Base-by-base conservation (phyloP, 371 early-diverging fungal species). In the Mortierella sp. region DNA sequence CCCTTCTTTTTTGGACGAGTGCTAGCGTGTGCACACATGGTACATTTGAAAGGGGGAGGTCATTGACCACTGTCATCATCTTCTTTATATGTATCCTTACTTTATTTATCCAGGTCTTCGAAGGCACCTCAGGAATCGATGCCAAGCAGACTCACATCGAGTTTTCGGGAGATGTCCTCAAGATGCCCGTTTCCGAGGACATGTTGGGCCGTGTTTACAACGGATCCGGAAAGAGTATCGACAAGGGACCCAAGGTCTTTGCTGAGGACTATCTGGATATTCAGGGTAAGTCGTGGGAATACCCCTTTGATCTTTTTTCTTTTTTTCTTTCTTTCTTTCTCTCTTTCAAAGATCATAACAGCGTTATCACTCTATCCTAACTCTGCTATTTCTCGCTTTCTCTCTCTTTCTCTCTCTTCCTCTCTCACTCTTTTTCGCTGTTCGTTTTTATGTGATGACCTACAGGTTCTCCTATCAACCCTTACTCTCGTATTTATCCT, bases 171-270 rank as follows among this genome's bases (percentile, higher is more conserved):
- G 96, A 99, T 79, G 96, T 97, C 30, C 90, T 98, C 60, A 97
- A 97, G 82, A 98, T 99, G 85, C 97, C 98, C 21, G 99, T 99
- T 25, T 96, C 97, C 46, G 99, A 99, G 84, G 99, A 99, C 83
- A 97, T 99, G 96, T 88, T 99, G 80, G 99, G 99, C 66, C 94
- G 99, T 79, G 93, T 99, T 23, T 99, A 99, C 85, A 98, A 99
- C 91, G 99, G 99, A 64, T 99, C 98, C 48, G 99, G 99, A 75
- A 97, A 97, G 84, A 91, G 97, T 29, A 99, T 99, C 72, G 99
- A 99, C 84, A 96, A 97, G 76, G 99, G 99, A 6, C 99, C 99
- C 65, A 95, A 96, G 81, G 97, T 99, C 64, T 97, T 99, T 85
- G 99, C 99, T 44, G 99, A 98, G 80, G 99, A 99, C 69, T 98